These are phyloP conservation scores for Alternaria brassicicola DNA, from an alignment of 2,329 filamentous ascomycete genomes.

Conservation along the genomic window DNA sequence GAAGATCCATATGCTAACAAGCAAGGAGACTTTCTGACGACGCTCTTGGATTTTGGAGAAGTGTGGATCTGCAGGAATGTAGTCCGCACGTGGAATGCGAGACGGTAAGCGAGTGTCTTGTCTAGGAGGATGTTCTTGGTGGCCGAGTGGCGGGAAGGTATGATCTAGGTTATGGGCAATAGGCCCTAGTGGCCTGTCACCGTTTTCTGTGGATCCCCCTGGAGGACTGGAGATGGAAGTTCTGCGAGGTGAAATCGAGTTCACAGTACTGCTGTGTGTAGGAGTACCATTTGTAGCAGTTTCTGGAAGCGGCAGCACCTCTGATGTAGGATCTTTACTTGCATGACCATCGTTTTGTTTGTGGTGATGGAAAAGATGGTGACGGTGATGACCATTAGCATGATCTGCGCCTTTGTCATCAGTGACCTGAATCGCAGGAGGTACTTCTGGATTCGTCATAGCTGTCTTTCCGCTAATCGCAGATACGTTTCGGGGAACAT, in stretches of 20 bases:
- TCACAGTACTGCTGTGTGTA: slow-evolving; percentile 16
- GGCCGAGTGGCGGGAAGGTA: slow-evolving; percentile 47
- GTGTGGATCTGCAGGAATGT: slow-evolving; percentile 52
- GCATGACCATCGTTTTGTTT: slow-evolving; percentile 44
- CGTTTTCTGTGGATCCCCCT: slow-evolving; percentile 37
- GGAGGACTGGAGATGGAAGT: slow-evolving; percentile 30
- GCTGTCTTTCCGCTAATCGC: slow-evolving; percentile 33
- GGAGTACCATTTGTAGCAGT: slow-evolving; percentile 24
- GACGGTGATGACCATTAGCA: slow-evolving; percentile 45
- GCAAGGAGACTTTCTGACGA: slow-evolving; percentile 61
- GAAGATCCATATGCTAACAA: slow-evolving; percentile 87
- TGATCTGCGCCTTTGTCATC: slow-evolving; percentile 60
- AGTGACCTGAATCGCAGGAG: slow-evolving; percentile 79
- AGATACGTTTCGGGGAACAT: slow-evolving; percentile 30
- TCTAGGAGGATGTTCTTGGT: slow-evolving; percentile 49
- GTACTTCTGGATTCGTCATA: slow-evolving; percentile 42
- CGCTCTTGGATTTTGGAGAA: slow-evolving; percentile 60
- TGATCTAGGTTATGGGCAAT: slow-evolving; percentile 51
- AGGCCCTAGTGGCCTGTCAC: slow-evolving; percentile 47
- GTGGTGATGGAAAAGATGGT: slow-evolving; percentile 42
- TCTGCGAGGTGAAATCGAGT: slow-evolving; percentile 25
- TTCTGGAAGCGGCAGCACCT: slow-evolving; percentile 35
- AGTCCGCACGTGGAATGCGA: slow-evolving; percentile 44
- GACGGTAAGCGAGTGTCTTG: slow-evolving; percentile 54
- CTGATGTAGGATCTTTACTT: slow-evolving; percentile 21